Conservation (phyloP, 306 rosid genomes). For the Begonia fuchsioides region DNA sequence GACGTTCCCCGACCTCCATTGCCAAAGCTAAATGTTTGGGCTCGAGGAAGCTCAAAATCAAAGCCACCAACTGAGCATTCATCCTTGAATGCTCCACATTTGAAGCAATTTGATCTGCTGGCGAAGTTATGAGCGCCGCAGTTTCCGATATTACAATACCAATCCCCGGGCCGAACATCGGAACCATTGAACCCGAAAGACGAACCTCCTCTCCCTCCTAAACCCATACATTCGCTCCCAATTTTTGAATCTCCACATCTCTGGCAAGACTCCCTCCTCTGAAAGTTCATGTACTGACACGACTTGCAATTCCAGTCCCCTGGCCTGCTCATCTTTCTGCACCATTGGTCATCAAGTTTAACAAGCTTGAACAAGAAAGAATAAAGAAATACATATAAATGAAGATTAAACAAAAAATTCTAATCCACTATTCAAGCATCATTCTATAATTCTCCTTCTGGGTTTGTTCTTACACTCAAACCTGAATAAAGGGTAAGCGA, state of each 20-base stretch:
- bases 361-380: neutral
- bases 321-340: slow-evolving; percentile 72
- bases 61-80: slow-evolving; percentile 28
- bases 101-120: slow-evolving; percentile 93
- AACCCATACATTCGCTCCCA: slow-evolving; percentile 28
- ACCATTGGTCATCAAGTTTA: neutral
- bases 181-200: slow-evolving; percentile 55
- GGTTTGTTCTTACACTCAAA: no score
- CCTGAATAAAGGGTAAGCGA: no score
- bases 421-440: neutral
- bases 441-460: neutral
- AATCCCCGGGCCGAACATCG: slow-evolving; percentile 85
- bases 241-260: slow-evolving; percentile 72
- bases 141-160: slow-evolving; percentile 65
- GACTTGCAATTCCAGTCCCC: slow-evolving; percentile 99
- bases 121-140: slow-evolving; percentile 94
- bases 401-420: neutral
- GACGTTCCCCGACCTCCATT: slow-evolving; percentile 24
- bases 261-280: slow-evolving; percentile 91
- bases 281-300: slow-evolving; percentile 92
- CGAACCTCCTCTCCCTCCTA: slow-evolving; percentile 50
- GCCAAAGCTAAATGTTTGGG: slow-evolving; percentile 21
- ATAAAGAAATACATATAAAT: neutral
- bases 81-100: slow-evolving; percentile 88
- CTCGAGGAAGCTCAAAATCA: slow-evolving; percentile 10